phyloP scores from a whole-genome alignment of 352 stramenopile species.

The Pythium apleroticum region DNA sequence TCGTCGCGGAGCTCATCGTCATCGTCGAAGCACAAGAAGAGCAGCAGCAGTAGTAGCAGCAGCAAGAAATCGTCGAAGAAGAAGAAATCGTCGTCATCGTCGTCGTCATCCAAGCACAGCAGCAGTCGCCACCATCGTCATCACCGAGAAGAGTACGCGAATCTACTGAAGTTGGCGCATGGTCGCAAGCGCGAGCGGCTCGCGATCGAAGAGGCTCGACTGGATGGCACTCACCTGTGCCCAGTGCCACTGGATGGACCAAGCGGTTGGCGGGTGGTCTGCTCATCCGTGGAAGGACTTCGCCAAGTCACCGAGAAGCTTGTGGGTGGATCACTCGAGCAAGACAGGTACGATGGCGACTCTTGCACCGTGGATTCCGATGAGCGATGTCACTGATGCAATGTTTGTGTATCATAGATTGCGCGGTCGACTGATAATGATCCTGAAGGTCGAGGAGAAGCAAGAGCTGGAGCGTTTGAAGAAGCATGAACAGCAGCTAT shows the following conservation, averaged over 20 bases:
- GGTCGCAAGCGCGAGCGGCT: slow-evolving; percentile 59
- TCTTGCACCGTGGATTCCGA: not conserved
- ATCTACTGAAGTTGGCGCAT: slow-evolving; percentile 54
- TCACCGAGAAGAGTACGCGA: slow-evolving; percentile 67
- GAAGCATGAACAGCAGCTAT: slow-evolving; percentile 65
- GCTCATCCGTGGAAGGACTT: slow-evolving; percentile 66
- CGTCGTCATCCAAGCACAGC: slow-evolving; percentile 46
- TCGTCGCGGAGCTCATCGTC: slow-evolving; percentile 29
- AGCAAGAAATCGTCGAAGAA: slow-evolving; percentile 62
- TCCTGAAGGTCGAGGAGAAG: slow-evolving; percentile 79
- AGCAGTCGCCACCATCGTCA: slow-evolving; percentile 55
- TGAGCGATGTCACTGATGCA: too few relatives aligned
- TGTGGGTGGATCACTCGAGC: slow-evolving; percentile 64
- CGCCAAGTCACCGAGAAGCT: slow-evolving; percentile 53
- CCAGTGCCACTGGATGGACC: slow-evolving; percentile 46
- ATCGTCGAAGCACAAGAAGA: slow-evolving; percentile 37
- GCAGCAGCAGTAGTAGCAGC: slow-evolving; percentile 39
- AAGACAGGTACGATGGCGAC: slow-evolving; percentile 46
- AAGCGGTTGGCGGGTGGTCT: slow-evolving; percentile 67
- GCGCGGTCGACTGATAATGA: slow-evolving; percentile 67
- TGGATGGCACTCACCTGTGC: slow-evolving; percentile 35
- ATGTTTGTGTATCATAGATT: slow-evolving; percentile 34
- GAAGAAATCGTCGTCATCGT: slow-evolving; percentile 72
- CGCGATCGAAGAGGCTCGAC: slow-evolving; percentile 54
- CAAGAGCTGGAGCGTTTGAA: slow-evolving; percentile 59